Conservation (phyloP, 805 yeast species). For the Suhomyces emberorum region DNA sequence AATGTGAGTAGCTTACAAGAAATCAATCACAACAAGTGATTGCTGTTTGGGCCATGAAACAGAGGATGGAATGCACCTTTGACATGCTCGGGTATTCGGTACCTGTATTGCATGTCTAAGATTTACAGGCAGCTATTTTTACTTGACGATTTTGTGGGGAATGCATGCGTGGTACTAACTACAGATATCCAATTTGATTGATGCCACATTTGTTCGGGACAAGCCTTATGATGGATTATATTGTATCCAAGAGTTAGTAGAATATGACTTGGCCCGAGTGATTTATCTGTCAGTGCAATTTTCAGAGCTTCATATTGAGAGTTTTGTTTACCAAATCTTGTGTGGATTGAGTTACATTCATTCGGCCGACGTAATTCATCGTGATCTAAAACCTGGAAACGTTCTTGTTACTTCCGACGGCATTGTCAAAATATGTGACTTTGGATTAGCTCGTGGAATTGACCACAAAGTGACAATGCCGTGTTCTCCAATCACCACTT, state of each 20-base stretch:
- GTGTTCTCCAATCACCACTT: slow-evolving; percentile 59
- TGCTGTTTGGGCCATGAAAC: no score
- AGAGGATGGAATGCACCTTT: no score
- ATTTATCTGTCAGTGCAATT: slow-evolving; percentile 73
- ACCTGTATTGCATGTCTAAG: no score
- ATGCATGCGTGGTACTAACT: no score
- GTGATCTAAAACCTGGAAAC: slow-evolving; percentile 92
- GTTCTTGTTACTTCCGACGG: slow-evolving; percentile 76
- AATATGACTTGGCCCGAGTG: slow-evolving; percentile 77
- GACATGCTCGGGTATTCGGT: no score
- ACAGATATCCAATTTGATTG: slow-evolving; percentile 65
- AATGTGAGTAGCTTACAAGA: slow-evolving; percentile 57
- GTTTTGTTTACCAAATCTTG: slow-evolving; percentile 73
- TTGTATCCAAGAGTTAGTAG: slow-evolving; percentile 83
- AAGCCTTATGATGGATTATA: slow-evolving; percentile 82
- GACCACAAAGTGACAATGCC: slow-evolving; percentile 30
- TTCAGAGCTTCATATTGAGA: slow-evolving; percentile 79
- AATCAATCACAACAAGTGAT: no score
- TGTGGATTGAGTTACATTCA: slow-evolving; percentile 89
- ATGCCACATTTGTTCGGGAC: slow-evolving; percentile 64
- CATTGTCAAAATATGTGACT: slow-evolving; percentile 80
- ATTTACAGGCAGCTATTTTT: no score
- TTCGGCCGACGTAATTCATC: slow-evolving; percentile 86
- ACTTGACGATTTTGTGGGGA: no score
- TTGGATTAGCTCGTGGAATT: slow-evolving; percentile 87